Base-by-base conservation (phyloP, 768 basidiomycete species). In the Termitomyces heimii region DNA sequence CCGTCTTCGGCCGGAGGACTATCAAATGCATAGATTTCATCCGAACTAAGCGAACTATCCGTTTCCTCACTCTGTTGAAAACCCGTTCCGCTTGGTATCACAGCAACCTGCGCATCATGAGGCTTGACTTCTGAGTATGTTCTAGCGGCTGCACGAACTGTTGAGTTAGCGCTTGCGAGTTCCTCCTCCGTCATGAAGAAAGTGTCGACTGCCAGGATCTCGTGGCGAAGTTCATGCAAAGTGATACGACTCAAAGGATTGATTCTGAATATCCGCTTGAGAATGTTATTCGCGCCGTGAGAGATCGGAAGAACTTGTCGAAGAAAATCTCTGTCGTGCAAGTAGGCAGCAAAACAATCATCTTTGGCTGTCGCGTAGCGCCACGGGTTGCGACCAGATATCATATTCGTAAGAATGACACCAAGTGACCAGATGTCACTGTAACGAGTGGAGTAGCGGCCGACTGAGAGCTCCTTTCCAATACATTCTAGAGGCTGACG, bases 371-470 rank as follows among this genome's bases (percentile, higher is more conserved):
- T 81, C 4, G 91, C 89, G 62, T 81, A 79, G 53, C 80, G 76
- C 93, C 92, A 94, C 12, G 89, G 89, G 62, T 85, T 86, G 26
- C 87, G 80, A 18, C 86, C 85, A 54, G 85, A 85, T 47, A 89
- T 83, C 73, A 96, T 82, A 70, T 92, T 94, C 62, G 88, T 78
- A 54, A 96, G 79, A 60, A 96, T 88, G 60, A 96, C 79, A 20
- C 87, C 88, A 24, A 89, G 69, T 8, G 88, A 77, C 88, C 88
- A 89, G 57, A 88, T 77, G 61, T 89, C 87, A 76, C 81, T 86
- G 54, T 80, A 74, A 12, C 76, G 73, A 51, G 85, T 83, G 31
- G 82, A 82, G 72, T 89, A 78, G 59, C 69, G 64, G 67, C 78
- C 64, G 56, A 72, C 70, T 67, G 77, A 66, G 55, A 75, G 64